Evolutionary conservation across 2,329 filamentous ascomycete species (phyloP), one percentile per base, ranked within the genome.

Genomic region (Pseudogymnoascus sp.): DNA sequence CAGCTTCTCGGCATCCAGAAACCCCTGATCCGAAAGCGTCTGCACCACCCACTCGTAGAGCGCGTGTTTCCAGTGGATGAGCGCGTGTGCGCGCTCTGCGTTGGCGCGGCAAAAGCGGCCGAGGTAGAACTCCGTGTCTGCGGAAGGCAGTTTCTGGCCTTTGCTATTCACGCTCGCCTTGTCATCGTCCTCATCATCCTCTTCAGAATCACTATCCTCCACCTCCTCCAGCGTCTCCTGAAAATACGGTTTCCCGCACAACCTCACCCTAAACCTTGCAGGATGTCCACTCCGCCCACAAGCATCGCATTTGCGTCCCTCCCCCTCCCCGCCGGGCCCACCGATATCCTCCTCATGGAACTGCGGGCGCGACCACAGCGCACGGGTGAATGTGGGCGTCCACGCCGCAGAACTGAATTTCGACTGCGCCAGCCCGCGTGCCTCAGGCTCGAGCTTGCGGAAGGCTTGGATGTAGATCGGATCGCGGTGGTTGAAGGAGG

Each of bases 1-100:
- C 33, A 91, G 76, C 68, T 84, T 81, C 9, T 80, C 74, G 0
- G 84, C 75, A 0, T 76, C 77, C 65, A 88, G 78, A 65, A 87
- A 80, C 0, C 84, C 85, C 63, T 86, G 79, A 1, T 73, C 73
- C 25, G 79, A 74, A 0, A 94, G 81, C 61, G 82, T 84, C 29
- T 81, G 79, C 25, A 88, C 78, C 0, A 92, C 86, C 81, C 83
- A 89, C 66, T 87, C 81, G 69, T 89, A 87, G n/a, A 93, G 82
- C 51, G 86, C 83, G 64, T 83, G 84, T 62, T 87, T 87, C 90
- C 90, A 92, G 74, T 94, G 90, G 4, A 85, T 80, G 3, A 93
- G 79, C 0, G 81, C 81, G 70, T 93, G 90, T 0, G 88, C 87
- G 39, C 86, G 86, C 66, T 85, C 79, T 0, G 90, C 89, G 66